Base-by-base conservation (phyloP, 805 yeast genomes). In the Ogataea philodendri region DNA sequence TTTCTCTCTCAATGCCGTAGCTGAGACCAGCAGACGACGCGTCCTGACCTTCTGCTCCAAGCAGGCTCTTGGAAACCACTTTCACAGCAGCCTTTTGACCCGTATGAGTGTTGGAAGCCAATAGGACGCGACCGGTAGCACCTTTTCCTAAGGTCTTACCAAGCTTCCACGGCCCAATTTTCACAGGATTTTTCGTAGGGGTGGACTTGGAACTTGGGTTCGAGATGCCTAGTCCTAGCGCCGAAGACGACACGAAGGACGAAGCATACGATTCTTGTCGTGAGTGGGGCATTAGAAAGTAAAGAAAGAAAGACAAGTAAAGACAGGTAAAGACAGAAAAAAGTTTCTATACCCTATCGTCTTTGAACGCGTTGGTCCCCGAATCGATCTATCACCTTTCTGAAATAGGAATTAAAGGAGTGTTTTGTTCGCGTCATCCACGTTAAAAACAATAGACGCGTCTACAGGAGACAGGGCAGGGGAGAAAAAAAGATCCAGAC, bases 101-200 rank as follows among this genome's bases (percentile, higher is more conserved):
- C 1, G 93, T 82, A 35, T 74, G 73, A 26, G 79, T 73, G 58
- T 93, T 94, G 49, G 87, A 82, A 10, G 98, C 97, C 37, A 93
- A 70, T 41, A 96, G 69, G 11, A 93, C 98, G 44, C 97, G 74
- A 15, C 98, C 97, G 1, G 96, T 86, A 9, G 95, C 84, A n/a
- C 98, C 98, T 41, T 94, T 73, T 15, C 98, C 98, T 33, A 93
- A 67, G 2, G 98, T 93, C 48, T 90, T 74, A 18, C 97, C 97
- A 22, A 93, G 67, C 56, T 87, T 84, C 98, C 98, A 93, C 2
- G 98, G 97, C 2, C 98, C 98, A 28, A 93, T 52, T 39, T 58
- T 57, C 25, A 68, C 68, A 14, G 78, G 78, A 38, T 55, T 55
- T 26, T 47, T 52, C 33, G 62, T 41, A 19, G 46, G 45, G 15